Conservation (phyloP, 2,329 filamentous ascomycete genomes). For the Saccharata proteae region DNA sequence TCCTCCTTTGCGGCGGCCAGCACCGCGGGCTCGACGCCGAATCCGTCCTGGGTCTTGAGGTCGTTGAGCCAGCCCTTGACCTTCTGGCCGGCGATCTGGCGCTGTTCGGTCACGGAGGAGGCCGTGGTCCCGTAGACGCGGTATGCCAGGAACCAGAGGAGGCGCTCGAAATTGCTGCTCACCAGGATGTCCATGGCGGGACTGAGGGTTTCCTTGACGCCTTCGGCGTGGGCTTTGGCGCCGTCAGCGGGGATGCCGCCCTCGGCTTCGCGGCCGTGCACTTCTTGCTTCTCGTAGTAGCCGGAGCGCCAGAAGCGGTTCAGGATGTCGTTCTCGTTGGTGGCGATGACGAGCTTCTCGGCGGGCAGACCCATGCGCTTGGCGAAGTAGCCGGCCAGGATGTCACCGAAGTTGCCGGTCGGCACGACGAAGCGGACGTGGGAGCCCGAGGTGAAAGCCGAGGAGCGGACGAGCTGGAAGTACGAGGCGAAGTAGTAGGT, state of each 20-base stretch:
- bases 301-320: conserved; percentile 90
- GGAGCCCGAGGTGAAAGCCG: conserved; percentile 48
- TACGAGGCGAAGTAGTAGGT: conserved; percentile 96
- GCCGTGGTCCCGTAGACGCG: conserved; percentile 41
- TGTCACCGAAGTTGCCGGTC: conserved; percentile 93
- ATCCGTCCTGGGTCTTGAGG: conserved; percentile 71
- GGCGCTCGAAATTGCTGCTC: conserved; percentile 88
- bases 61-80: conserved; percentile 67
- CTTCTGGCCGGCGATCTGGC: conserved; percentile 52
- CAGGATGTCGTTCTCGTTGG: conserved; percentile 95
- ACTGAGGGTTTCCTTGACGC: conserved; percentile 81
- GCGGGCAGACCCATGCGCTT: conserved; percentile 78
- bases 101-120: conserved; percentile 29
- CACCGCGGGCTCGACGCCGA: conserved; percentile 65
- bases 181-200: conserved; percentile 98
- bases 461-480: conserved; percentile 58
- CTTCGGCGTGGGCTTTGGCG: conserved; percentile 50
- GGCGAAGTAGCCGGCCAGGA: conserved; percentile 87
- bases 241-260: conserved; percentile 44
- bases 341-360: conserved; percentile 82
- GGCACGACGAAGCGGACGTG: conserved; percentile 76
- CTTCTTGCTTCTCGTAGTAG: conserved; percentile 73
- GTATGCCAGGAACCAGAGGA: conserved; percentile 87
- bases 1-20: conserved; percentile 57
- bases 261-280: conserved; percentile 44